Evolutionary conservation across 768 basidiomycete genomes (phyloP).

Genomic region (Kwoniella botswanensis): DNA sequence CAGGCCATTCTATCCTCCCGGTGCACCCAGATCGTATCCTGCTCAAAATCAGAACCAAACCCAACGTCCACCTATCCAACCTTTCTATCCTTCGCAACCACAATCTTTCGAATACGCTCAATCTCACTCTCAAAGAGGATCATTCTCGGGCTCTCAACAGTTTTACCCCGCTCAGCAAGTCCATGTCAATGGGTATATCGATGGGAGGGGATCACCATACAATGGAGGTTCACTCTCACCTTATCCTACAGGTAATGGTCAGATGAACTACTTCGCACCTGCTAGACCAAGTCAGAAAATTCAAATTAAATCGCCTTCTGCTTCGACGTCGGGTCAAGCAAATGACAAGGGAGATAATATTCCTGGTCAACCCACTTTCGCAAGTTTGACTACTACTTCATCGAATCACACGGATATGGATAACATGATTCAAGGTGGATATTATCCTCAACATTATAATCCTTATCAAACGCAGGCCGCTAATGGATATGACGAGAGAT

Average conservation of each 20-base stretch:
- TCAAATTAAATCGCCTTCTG: conserved; percentile 31
- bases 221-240: conserved; percentile 4
- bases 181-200: conserved; percentile 18
- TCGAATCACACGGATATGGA: conserved; percentile 8
- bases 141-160: conserved; percentile 13
- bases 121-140: conserved; percentile 29
- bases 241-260: conserved; percentile 4
- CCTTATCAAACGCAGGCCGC: conserved; percentile 20
- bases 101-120: conserved; percentile 9
- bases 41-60: not conserved
- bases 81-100: conserved; percentile 14
- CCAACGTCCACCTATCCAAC: conserved; percentile 16
- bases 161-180: conserved; percentile 10
- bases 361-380: conserved; percentile 11
- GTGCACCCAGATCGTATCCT: conserved; percentile 12
- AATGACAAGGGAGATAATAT: not conserved
- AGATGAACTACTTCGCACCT: conserved; percentile 38
- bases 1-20: conserved; percentile 14
- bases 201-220: conserved; percentile 25
- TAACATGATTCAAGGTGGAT: not conserved
- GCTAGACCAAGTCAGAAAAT: conserved; percentile 31
- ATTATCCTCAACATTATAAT: conserved; percentile 39
- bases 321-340: not conserved
- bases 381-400: conserved; percentile 5
- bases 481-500: not conserved